phyloP scores from a whole-genome alignment of 169 alveolate genomes.

The Besnoitia besnoiti region DNA sequence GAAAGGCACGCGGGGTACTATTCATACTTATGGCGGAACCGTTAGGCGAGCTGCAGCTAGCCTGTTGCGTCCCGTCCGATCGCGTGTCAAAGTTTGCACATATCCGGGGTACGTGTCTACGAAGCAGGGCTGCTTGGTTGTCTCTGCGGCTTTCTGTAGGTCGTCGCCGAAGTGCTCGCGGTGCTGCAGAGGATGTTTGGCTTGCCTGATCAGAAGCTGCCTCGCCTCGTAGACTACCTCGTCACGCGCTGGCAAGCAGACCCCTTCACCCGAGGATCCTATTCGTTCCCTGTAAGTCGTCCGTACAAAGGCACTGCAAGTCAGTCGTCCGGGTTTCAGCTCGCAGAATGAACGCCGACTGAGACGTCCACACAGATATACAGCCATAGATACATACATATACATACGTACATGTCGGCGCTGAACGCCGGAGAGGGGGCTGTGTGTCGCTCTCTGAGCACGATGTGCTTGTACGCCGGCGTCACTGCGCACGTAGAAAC shows the following conservation, averaged over 20 bases:
- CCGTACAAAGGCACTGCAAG: neutral
- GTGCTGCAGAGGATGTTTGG: slow-evolving; percentile 68
- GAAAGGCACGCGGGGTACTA: neutral
- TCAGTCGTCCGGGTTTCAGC: neutral
- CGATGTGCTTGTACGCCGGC: neutral
- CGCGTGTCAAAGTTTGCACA: too few relatives aligned
- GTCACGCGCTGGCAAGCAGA: slow-evolving; percentile 71
- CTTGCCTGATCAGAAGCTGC: slow-evolving; percentile 45
- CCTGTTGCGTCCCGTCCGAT: too few relatives aligned
- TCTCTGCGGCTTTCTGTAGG: slow-evolving; percentile 49
- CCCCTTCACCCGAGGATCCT: slow-evolving; percentile 59
- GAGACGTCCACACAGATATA: neutral
- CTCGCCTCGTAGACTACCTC: slow-evolving; percentile 65
- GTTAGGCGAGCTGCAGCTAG: too few relatives aligned
- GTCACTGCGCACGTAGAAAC: too few relatives aligned
- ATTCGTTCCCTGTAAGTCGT: slow-evolving; percentile 58
- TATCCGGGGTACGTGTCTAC: too few relatives aligned
- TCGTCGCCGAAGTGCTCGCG: slow-evolving; percentile 66
- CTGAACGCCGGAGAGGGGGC: too few relatives aligned
- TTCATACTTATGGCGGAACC: neutral
- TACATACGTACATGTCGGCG: neutral
- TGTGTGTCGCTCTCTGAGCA: neutral
- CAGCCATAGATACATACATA: neutral
- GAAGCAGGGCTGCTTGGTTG: too few relatives aligned
- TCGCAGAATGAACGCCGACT: neutral